Percentiles rank a stretch among this genome's conserved stretches.
phyloP scores from a whole-genome alignment of 1,139 yeast genomes.

The Sugiyamaella xylanicola region DNA sequence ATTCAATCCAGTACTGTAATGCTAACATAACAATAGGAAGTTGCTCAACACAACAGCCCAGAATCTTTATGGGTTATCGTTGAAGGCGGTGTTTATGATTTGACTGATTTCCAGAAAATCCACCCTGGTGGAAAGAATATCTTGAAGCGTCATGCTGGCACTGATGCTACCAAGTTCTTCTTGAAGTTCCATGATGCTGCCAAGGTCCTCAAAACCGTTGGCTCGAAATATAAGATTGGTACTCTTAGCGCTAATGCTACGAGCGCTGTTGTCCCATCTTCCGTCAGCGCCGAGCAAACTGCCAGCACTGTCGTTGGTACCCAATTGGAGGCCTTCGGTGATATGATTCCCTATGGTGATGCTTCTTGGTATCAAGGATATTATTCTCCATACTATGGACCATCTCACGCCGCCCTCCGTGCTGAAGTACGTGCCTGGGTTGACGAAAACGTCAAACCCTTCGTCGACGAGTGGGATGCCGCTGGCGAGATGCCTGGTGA shows the following conservation, averaged over 20 bases:
- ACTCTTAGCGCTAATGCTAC: conserved; percentile 33
- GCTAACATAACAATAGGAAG: conserved; percentile 48
- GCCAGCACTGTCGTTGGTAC: conserved; percentile 11
- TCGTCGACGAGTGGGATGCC: conserved; percentile 49
- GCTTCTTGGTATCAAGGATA: conserved; percentile 50
- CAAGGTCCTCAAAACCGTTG: conserved; percentile 45
- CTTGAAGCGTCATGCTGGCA: conserved; percentile 78
- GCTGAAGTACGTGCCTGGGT: conserved; percentile 46
- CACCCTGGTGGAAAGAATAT: conserved; percentile 92
- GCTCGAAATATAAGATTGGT: conserved; percentile 45
- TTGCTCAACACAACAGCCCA: conserved; percentile 72
- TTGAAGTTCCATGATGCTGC: conserved; percentile 49
- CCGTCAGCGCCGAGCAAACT: conserved; percentile 22
- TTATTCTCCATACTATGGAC: conserved; percentile 46
- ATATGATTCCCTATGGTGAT: conserved; percentile 48
- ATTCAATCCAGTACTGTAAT: neutral
- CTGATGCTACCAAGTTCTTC: conserved; percentile 85
- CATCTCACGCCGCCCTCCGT: conserved; percentile 45
- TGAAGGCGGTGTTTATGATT: conserved; percentile 85
- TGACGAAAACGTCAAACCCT: conserved; percentile 44
- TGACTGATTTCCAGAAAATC: conserved; percentile 79
- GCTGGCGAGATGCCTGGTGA: conserved; percentile 42
- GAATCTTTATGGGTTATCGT: conserved; percentile 87
- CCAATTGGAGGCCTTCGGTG: conserved; percentile 41
- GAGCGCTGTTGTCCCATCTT: conserved; percentile 26